A percentile compares a stretch with the other conserved stretches of the same genome.
These are phyloP conservation scores for Lyophyllum atratum DNA, from an alignment of 768 basidiomycete genomes.

Conservation along the genomic window DNA sequence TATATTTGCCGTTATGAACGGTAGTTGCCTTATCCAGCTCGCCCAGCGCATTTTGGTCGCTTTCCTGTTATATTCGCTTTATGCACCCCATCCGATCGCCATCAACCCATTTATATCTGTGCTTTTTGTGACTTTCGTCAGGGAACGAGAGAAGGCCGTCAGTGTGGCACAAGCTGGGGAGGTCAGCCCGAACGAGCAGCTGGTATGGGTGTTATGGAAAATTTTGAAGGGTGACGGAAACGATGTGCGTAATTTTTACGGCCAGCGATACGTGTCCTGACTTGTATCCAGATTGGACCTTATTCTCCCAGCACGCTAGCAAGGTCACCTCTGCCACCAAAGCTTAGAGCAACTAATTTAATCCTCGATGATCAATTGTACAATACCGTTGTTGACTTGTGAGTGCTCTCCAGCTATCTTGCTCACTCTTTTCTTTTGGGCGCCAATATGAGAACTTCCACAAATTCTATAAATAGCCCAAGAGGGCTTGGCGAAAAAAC, in stretches of 20 bases:
- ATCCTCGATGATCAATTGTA: constrained; percentile 65
- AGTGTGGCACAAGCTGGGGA: constrained; percentile 48
- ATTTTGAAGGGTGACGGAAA: constrained; percentile 81
- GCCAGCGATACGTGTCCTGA: not conserved
- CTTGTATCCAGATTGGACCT: constrained; percentile 64
- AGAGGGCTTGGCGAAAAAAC: not conserved
- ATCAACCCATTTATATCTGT: constrained; percentile 84
- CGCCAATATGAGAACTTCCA: not conserved
- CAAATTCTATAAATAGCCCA: not conserved
- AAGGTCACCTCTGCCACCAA: constrained; percentile 72
- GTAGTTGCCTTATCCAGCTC: constrained; percentile 42
- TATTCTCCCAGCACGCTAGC: constrained; percentile 78
- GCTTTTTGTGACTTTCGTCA: constrained; percentile 64
- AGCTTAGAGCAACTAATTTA: constrained; percentile 73
- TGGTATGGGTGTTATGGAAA: constrained; percentile 89
- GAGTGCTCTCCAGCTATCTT: constrained; percentile 19
- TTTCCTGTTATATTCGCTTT: constrained; percentile 79
- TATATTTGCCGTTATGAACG: constrained; percentile 1
- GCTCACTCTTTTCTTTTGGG: not conserved
- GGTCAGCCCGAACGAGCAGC: constrained; percentile 66
- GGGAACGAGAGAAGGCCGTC: constrained; percentile 66
- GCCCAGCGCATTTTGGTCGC: constrained; percentile 76
- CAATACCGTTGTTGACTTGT: constrained; percentile 52
- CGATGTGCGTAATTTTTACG: constrained; percentile 52
- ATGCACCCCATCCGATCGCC: constrained; percentile 76